Base-by-base conservation (phyloP, 306 rosid genomes). In the Glycine tomentella region DNA sequence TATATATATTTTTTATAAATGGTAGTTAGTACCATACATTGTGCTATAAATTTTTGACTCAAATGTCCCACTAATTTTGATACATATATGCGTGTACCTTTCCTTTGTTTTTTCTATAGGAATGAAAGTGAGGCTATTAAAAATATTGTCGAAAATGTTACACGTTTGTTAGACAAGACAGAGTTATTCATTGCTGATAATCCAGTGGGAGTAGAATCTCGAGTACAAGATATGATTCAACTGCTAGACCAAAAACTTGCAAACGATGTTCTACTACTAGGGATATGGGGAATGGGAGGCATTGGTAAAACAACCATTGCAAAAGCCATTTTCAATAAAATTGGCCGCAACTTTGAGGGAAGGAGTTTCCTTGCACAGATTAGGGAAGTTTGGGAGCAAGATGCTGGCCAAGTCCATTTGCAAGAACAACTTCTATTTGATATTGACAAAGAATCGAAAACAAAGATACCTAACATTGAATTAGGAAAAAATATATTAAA, bases 241-340 rank as follows among this genome's bases (percentile, higher is more conserved):
- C 5, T 16, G 2, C 15, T 73, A 2, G 9, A 56, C 12, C 12
- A 7, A 11, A 3, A 69, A 14, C 2, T 1, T 9, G 1, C 78
- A 49, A 4, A 69, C 0, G 58, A 72, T 69, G 68, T 76, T 25
- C 0, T 13, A 4, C 0, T 83, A 17, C 5, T 65, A 4, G 83
- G 86, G 58, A 20, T 83, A 2, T 78, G 70, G 80, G 86, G 86
- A 1, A 82, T 77, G 44, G 79, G 62, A 11, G 79, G 79, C 0
- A 11, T 77, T 7, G 86, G 86, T 4, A 82, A 82, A 70, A 77
- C 86, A 34, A 77, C 82, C 9, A n/a, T 82, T 51, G 82, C 79
- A 8, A 76, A 69, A 61, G 74, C 59, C 33, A 52, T 82, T 49
- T 82, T 59, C 5, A 76, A 69, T n/a, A 3, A n/a, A 55, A 69